phyloP scores from a whole-genome alignment of 2,329 filamentous ascomycete genomes.

The Cercospora brassicicola region DNA sequence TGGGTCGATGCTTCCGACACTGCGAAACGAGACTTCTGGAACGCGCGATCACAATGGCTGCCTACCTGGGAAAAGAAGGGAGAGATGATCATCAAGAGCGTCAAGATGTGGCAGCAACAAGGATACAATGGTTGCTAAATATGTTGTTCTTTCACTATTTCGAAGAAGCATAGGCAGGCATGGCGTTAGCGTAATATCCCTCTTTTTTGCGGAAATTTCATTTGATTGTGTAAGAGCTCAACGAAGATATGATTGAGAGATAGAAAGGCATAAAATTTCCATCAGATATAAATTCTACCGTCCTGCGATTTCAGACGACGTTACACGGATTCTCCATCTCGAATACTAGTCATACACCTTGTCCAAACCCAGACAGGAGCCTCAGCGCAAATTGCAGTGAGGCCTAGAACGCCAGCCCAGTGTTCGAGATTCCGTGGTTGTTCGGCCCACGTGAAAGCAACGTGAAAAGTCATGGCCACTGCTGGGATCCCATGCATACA shows the following conservation, averaged over 20 bases:
- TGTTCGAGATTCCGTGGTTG: not conserved
- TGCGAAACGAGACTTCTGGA: slow-evolving; percentile 76
- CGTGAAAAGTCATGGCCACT: not conserved
- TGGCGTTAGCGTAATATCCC: slow-evolving; percentile 13
- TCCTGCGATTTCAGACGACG: not conserved
- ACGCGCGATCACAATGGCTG: slow-evolving; percentile 44
- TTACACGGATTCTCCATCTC: not conserved
- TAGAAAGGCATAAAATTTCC: not conserved
- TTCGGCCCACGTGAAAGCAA: not conserved
- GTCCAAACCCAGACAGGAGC: not conserved
- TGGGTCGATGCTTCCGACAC: slow-evolving; percentile 70
- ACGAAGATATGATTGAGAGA: slow-evolving; percentile 12
- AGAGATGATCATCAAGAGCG: slow-evolving; percentile 44
- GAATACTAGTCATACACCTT: not conserved
- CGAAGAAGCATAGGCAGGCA: not conserved
- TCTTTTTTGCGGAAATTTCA: not conserved
- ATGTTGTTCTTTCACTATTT: slow-evolving; percentile 1
- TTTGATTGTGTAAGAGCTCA: slow-evolving; percentile 7
- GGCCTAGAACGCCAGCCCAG: not conserved
- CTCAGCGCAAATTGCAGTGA: not conserved
- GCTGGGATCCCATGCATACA: not conserved
- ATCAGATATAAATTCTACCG: not conserved
- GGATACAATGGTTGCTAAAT: slow-evolving; percentile 49
- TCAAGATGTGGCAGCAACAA: slow-evolving; percentile 52
- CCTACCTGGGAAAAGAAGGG: slow-evolving; percentile 42